Evolutionary conservation across 2,329 filamentous ascomycete genomes (phyloP).

Genomic region (Emericellopsis atlantica): DNA sequence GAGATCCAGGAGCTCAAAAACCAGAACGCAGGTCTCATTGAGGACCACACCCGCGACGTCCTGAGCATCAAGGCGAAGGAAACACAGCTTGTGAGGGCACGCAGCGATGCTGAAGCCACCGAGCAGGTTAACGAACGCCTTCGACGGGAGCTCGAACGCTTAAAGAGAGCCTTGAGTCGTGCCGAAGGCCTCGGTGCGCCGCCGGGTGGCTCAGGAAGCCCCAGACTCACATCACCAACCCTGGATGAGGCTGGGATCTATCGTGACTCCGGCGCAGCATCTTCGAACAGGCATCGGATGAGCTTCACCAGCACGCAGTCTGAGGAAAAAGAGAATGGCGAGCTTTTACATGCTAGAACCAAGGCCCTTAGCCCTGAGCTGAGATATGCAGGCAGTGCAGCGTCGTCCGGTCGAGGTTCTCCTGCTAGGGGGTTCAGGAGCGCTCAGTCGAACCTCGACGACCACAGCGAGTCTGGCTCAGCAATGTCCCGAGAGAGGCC

Average conservation of each 20-base stretch:
- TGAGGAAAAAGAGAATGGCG: conserved; percentile 68
- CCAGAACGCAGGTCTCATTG: conserved; percentile 91
- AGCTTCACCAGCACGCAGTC: conserved; percentile 55
- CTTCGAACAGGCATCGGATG: conserved; percentile 35
- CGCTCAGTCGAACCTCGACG: conserved; percentile 16
- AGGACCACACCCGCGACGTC: conserved; percentile 91
- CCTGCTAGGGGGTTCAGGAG: conserved; percentile 43
- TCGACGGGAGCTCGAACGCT: conserved; percentile 75
- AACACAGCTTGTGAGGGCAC: conserved; percentile 84
- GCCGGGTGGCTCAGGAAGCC: conserved; percentile 23
- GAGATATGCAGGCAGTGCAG: conserved; percentile 33
- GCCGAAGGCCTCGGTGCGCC: conserved; percentile 35
- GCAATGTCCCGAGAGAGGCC: conserved; percentile 17
- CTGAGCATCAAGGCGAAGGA: conserved; percentile 97
- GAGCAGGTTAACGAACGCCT: conserved; percentile 78
- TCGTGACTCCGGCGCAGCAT: conserved; percentile 32
- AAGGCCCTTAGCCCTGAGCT: conserved; percentile 41
- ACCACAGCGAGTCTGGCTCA: conserved; percentile 16
- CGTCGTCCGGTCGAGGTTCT: conserved; percentile 44
- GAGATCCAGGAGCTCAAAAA: conserved; percentile 93
- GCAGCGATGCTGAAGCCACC: conserved; percentile 79
- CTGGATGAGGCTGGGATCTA: conserved; percentile 49
- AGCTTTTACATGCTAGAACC: conserved; percentile 29
- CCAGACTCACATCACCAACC: conserved; percentile 32
- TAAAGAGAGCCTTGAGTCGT: conserved; percentile 73